A percentile compares a stretch with the other conserved stretches of the same genome.
Conservation (phyloP, 108 stramenopile genomes). For the Pelagomonas calceolata region DNA sequence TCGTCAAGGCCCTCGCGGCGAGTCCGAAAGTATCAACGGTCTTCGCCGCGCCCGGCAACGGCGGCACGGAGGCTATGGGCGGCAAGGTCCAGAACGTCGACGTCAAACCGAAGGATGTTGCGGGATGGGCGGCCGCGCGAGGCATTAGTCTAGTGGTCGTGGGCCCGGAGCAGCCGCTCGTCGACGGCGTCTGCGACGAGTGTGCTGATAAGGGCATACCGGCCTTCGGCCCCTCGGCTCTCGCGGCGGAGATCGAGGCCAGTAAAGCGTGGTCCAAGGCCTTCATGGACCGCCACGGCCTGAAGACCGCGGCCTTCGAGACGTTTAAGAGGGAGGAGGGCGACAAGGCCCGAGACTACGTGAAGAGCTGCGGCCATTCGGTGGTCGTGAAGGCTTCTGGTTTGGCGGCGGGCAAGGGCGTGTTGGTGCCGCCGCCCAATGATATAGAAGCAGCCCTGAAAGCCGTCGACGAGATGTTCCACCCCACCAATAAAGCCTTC, state of each 20-base stretch:
- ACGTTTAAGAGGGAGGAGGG: conserved; percentile 72
- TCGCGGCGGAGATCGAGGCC: conserved; percentile 87
- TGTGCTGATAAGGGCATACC: conserved; percentile 60
- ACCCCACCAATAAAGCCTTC: conserved; percentile 76
- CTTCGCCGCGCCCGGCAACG: background rate
- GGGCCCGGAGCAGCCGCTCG: conserved; percentile 91
- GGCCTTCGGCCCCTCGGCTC: conserved; percentile 83
- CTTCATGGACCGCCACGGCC: conserved; percentile 78
- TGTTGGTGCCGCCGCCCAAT: conserved; percentile 68
- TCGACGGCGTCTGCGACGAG: conserved; percentile 80
- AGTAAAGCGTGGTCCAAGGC: conserved; percentile 97
- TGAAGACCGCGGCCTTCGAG: conserved; percentile 86
- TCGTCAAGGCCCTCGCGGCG: background rate
- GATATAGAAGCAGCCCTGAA: conserved; percentile 69
- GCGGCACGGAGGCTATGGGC: background rate
- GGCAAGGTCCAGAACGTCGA: background rate
- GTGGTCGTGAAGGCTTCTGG: conserved; percentile 98
- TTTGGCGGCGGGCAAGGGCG: conserved; percentile 97
- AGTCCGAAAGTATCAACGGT: background rate
- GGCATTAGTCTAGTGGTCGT: conserved; percentile 46
- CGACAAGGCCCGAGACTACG: conserved; percentile 61
- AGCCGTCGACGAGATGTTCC: conserved; percentile 88
- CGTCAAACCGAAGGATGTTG: background rate
- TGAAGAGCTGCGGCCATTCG: conserved; percentile 47
- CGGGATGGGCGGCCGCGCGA: background rate